Conservation (phyloP, 2,329 filamentous ascomycete species). For the Leptographium procerum region DNA sequence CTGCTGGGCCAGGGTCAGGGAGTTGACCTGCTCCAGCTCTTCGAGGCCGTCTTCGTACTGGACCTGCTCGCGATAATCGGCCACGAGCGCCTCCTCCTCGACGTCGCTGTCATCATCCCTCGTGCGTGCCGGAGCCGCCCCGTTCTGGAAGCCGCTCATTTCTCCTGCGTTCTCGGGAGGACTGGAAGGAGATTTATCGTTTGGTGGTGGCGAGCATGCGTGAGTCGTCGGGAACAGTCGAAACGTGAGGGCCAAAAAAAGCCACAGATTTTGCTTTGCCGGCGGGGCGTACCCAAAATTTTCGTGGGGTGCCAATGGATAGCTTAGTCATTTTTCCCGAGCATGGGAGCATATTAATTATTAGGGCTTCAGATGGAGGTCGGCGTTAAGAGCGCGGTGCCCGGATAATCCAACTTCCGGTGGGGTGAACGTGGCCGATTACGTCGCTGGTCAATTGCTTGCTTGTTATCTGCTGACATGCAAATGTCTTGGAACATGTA, state of each 20-base stretch:
- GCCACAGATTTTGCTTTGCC: neutral
- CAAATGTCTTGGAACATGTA: neutral
- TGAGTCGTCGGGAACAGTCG: neutral
- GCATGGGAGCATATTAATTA: too few species aligned
- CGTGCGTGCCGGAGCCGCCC: constrained; percentile 45
- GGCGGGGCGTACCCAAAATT: constrained; percentile 3
- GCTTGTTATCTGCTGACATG: neutral
- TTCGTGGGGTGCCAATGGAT: constrained; percentile 3
- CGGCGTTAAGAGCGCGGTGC: neutral
- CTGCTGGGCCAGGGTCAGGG: constrained; percentile 59
- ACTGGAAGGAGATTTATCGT: neutral
- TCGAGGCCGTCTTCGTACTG: constrained; percentile 82
- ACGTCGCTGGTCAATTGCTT: neutral
- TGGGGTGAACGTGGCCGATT: neutral
- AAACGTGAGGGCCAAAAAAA: neutral
- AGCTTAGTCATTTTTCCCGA: constrained; percentile 1
- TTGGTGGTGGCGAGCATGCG: neutral
- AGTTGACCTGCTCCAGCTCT: constrained; percentile 65
- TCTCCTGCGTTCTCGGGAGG: neutral
- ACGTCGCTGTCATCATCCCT: constrained; percentile 79
- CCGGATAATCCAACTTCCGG: neutral
- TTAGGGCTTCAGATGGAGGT: constrained; percentile 1
- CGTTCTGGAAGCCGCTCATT: constrained; percentile 54
- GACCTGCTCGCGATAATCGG: constrained; percentile 93
- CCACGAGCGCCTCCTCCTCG: constrained; percentile 90